Evolutionary conservation across 2,329 filamentous ascomycete species (phyloP).

Genomic region (Ceratocystis variospora): DNA sequence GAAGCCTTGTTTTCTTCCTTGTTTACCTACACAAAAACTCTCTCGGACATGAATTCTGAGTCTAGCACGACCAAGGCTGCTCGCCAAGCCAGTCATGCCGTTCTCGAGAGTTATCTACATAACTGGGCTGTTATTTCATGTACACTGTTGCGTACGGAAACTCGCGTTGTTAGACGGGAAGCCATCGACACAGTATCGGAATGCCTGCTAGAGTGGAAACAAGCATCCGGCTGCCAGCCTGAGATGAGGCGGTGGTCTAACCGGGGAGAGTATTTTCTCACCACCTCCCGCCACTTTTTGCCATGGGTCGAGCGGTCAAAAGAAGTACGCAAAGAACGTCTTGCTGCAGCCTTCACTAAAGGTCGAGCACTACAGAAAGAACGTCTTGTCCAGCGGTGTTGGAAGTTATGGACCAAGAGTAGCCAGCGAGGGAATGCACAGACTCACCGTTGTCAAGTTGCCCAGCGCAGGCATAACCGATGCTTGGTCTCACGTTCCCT

Average conservation of each 20-base stretch:
- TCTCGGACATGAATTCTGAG: neutral
- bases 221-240: neutral
- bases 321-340: slow-evolving; percentile 21
- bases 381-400: slow-evolving; percentile 18
- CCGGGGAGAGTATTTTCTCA: slow-evolving; percentile 22
- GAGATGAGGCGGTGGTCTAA: slow-evolving; percentile 20
- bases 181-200: neutral
- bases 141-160: slow-evolving; percentile 5
- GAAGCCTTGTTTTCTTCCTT: slow-evolving; percentile 7
- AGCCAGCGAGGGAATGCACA: slow-evolving; percentile 5
- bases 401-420: slow-evolving; percentile 16
- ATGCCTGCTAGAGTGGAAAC: slow-evolving; percentile 16
- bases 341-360: slow-evolving; percentile 18
- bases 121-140: slow-evolving; percentile 9
- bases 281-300: slow-evolving; percentile 23
- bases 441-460: slow-evolving; percentile 6
- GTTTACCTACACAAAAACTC: neutral
- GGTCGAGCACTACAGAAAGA: slow-evolving; percentile 17
- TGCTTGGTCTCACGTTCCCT: neutral
- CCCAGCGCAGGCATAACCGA: slow-evolving; percentile 12
- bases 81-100: slow-evolving; percentile 1
- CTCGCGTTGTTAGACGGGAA: slow-evolving; percentile 7
- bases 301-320: slow-evolving; percentile 24
- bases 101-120: slow-evolving; percentile 1
- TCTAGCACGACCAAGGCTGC: slow-evolving; percentile 6